Evolutionary conservation across 2,329 filamentous ascomycete species (phyloP).

Genomic region (Chaetomiaceae sp.): DNA sequence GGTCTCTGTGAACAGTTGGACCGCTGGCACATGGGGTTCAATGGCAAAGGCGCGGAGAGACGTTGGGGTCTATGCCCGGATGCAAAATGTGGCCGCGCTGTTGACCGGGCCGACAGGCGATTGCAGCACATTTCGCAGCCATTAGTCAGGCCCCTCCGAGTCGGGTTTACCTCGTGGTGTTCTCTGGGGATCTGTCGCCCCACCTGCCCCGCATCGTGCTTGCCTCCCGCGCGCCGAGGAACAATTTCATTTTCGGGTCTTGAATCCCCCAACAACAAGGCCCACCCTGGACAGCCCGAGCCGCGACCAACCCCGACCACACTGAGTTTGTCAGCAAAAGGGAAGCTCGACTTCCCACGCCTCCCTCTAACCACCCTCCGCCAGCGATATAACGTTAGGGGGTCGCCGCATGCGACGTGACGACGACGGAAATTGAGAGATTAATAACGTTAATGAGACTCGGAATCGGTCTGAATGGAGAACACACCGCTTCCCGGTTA

Average conservation of each 20-base stretch:
- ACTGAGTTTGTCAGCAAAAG: too few species aligned
- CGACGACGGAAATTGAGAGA: too few species aligned
- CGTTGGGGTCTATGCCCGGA: neutral
- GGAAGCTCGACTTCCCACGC: too few species aligned
- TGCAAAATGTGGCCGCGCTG: neutral
- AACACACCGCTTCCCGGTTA: neutral
- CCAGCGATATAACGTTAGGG: too few species aligned
- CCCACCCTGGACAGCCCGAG: too few species aligned
- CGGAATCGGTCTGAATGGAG: neutral
- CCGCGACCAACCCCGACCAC: too few species aligned
- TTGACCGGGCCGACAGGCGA: neutral
- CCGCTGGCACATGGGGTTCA: neutral
- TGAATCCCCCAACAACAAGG: neutral
- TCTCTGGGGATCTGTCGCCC: conserved; percentile 1
- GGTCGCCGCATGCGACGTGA: too few species aligned
- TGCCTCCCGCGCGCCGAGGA: conserved; percentile 6
- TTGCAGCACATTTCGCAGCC: conserved; percentile 7
- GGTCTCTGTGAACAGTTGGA: neutral
- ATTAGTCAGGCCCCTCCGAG: conserved; percentile 19
- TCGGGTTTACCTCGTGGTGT: conserved; percentile 3
- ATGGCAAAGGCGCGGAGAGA: neutral
- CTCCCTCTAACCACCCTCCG: too few species aligned
- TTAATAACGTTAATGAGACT: too few species aligned
- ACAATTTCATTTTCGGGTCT: conserved; percentile 6
- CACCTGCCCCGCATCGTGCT: conserved; percentile 13